Base-by-base conservation (phyloP, 768 basidiomycete genomes). In the Artomyces pyxidatus region DNA sequence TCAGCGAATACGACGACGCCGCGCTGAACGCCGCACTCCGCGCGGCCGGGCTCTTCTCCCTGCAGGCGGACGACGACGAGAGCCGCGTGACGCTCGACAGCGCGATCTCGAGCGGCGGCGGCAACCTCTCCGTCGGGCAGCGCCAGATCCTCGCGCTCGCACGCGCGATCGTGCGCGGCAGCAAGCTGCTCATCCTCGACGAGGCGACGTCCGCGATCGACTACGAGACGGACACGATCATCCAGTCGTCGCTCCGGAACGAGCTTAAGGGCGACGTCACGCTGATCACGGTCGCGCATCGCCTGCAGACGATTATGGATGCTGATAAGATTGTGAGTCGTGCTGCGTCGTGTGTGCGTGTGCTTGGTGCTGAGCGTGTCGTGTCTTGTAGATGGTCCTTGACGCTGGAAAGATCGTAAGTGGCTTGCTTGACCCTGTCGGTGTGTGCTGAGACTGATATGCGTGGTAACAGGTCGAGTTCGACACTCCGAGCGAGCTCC, bases 81-180 rank as follows among this genome's bases (percentile, higher is more conserved):
- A 63, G 51, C 22, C 63, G 60, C 2, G 61, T 78, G 25, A 72
- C 69, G 3, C 65, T 78, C 1, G 74, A 78, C 48, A 74, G 67
- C 37, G 51, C 55, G 25, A 70, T 78, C 28, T 63, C 73, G 3
- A 66, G 66, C 19, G 75, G 71, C 2, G 74, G 73, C 0, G 47
- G 64, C 1, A 76, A 76, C 52, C 58, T 77, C n/a, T 75, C 72
- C 5, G 70, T 81, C n/a, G 79, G 80, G 3, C 76, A 83, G 57
- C 64, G 78, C 9, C 81, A 82, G 59, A 72, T 83, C 12, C 61
- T 83, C 16, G 78, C 78, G 0, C 66, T 83, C 0, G 79, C 81
- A 1, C 66, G 81, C 25, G 80, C 80, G 1, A 73, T 81, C 48
- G 72, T 81, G 2, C 64, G 80, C n/a, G 60, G 66, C 39, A 78